Base-by-base conservation (phyloP, 768 basidiomycete genomes). In the Gloeophyllum trabeum region DNA sequence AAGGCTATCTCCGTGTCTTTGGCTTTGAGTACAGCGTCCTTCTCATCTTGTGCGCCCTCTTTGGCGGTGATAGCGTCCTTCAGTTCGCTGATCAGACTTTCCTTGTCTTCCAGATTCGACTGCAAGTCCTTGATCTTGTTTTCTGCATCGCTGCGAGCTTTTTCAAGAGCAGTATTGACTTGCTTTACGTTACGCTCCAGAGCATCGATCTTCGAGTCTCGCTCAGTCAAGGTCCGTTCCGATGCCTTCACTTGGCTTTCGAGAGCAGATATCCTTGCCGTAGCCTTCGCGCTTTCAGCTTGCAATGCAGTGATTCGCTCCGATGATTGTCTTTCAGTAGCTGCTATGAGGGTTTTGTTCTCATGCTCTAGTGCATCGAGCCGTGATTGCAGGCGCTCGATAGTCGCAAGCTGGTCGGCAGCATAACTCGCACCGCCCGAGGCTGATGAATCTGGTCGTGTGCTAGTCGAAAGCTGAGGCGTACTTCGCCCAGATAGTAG, bases 351-450 rank as follows among this genome's bases (percentile, higher is more conserved):
- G 18, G 78, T 71, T 39, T 67, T 65, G 45, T 81, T 85, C 55
- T 90, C 86, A 43, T 74, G 75, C 54, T 88, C 81, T 6, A 85
- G 64, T 1, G 73, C 69, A 43, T 78, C 71, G 24, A 88, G 52
- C 16, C 73, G 61, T 13, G 58, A 51, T 40, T 69, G 73, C 37
- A 73, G 60, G 46, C 61, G 59, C 18, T 67, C 66, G 5, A 69
- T 41, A 20, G 65, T 52, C 4, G 46, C 44, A 7, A 57, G 59
- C 37, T 72, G 58, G 20, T 71, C 70, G 1, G 53, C 49, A 12
- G 40, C 43, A 5, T 41, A 39, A 7, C 38, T 6, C 52, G 66
- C 63, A 13, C 54, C 49, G 24, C 54, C 47, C 4, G 69, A 71
- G 10, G 67, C 54, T 10, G 52, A 47, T 30, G 59, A 57, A 24